A percentile compares a stretch with the other conserved stretches of the same genome.
Conservation (phyloP, 257 asterid genomes). For the Salvia miltiorrhiza region DNA sequence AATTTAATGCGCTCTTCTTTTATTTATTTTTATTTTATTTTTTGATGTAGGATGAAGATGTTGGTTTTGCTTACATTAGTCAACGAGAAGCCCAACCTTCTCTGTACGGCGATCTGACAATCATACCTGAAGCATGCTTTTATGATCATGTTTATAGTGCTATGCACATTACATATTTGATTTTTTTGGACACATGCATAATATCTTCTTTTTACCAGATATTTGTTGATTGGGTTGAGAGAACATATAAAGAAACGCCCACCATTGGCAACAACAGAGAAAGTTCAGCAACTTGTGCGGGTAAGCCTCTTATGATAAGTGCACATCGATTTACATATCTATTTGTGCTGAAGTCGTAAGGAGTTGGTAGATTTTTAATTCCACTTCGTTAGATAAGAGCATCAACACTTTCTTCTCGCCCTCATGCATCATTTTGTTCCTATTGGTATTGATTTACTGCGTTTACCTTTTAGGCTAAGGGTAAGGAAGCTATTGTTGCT, state of each 20-base stretch:
- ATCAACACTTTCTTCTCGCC: neutral
- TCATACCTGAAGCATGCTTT: slow-evolving; percentile 16
- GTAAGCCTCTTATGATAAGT: slow-evolving; percentile 36
- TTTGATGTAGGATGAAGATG: slow-evolving; percentile 64
- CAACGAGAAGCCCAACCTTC: slow-evolving; percentile 95
- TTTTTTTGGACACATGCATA: neutral
- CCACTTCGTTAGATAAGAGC: neutral
- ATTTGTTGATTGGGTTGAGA: slow-evolving; percentile 70
- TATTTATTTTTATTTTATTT: slow-evolving; percentile 14
- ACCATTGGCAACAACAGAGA: slow-evolving; percentile 91
- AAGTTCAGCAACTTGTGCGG: slow-evolving; percentile 92
- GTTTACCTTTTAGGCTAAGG: slow-evolving; percentile 51
- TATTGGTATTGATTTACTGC: neutral
- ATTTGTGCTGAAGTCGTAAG: neutral
- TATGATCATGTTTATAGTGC: neutral
- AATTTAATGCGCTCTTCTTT: neutral
- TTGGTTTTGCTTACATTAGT: slow-evolving; percentile 92
- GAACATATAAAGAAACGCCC: slow-evolving; percentile 99
- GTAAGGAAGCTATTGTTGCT: slow-evolving; percentile 89
- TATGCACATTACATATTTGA: neutral
- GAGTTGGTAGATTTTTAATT: neutral
- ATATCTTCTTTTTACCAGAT: slow-evolving; percentile 36
- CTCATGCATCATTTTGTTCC: neutral
- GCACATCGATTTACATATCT: neutral
- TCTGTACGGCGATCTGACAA: slow-evolving; percentile 52